phyloP scores from a whole-genome alignment of 306 rosid species.

The Herpetospermum pedunculosum region DNA sequence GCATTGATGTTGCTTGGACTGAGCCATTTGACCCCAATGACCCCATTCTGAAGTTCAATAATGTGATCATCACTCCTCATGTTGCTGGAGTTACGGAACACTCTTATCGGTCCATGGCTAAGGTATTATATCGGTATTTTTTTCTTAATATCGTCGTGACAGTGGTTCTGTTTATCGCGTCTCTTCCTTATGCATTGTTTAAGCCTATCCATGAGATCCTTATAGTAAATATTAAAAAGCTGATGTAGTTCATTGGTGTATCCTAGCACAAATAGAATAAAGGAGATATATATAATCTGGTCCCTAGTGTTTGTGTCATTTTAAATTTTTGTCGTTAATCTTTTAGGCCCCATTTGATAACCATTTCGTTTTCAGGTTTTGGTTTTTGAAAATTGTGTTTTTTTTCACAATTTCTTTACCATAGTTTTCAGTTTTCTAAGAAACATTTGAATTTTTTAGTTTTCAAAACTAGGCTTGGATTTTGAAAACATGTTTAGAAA shows the following conservation, averaged over 20 bases:
- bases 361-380: too few species aligned
- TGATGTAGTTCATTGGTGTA: not conserved
- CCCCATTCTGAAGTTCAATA: slow-evolving; percentile 51
- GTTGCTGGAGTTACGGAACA: slow-evolving; percentile 77
- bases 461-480: too few species aligned
- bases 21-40: slow-evolving; percentile 80
- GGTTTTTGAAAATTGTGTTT: too few species aligned
- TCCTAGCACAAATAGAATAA: not conserved
- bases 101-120: slow-evolving; percentile 75
- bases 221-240: not conserved
- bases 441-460: too few species aligned
- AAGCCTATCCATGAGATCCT: not conserved
- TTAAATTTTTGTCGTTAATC: not conserved
- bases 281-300: not conserved
- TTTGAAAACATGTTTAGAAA: too few species aligned
- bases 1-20: slow-evolving; percentile 80
- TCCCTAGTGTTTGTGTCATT: not conserved
- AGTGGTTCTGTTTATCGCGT: not conserved
- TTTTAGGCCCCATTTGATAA: too few species aligned
- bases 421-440: too few species aligned
- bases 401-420: too few species aligned
- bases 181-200: not conserved
- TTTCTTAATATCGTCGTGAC: not conserved
- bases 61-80: slow-evolving; percentile 79
- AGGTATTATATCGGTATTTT: slow-evolving; percentile 29